A percentile compares a stretch with the other conserved stretches of the same genome.
Evolutionary conservation across 2,329 filamentous ascomycete species (phyloP).

Genomic region (Colletotrichum filicis): DNA sequence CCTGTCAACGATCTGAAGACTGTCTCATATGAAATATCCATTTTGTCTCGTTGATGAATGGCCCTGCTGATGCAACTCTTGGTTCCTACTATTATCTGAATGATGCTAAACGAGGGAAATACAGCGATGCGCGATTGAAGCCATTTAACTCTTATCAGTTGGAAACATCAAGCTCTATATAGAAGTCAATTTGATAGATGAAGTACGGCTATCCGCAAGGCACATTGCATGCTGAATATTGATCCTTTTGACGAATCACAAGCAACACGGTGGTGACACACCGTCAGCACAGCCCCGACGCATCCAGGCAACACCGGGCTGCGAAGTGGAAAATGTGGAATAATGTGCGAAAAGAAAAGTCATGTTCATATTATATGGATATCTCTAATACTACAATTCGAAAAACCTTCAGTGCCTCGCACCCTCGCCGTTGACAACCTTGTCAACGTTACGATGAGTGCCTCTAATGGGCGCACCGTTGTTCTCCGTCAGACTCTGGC

Average conservation of each 20-base stretch:
- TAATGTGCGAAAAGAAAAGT: background rate
- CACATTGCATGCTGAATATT: background rate
- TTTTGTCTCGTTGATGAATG: background rate
- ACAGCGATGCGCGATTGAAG: background rate
- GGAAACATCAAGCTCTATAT: background rate
- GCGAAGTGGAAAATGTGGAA: background rate
- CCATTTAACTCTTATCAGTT: background rate
- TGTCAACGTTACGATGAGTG: background rate
- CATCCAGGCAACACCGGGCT: slow-evolving; percentile 11
- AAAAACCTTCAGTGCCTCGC: background rate
- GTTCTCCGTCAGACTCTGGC: background rate
- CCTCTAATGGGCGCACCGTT: slow-evolving; percentile 16
- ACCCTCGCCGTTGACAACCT: background rate
- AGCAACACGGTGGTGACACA: background rate
- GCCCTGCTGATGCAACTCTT: background rate
- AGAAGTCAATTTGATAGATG: background rate
- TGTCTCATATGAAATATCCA: background rate
- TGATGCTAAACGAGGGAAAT: too few relatives aligned
- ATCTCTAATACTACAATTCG: background rate
- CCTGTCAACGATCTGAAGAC: background rate
- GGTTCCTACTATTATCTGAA: background rate
- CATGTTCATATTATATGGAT: background rate
- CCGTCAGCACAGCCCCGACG: slow-evolving; percentile 9
- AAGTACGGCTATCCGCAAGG: background rate
- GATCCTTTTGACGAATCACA: background rate